phyloP scores from a whole-genome alignment of 106 monocot genomes.

The Triglochin maritima region DNA sequence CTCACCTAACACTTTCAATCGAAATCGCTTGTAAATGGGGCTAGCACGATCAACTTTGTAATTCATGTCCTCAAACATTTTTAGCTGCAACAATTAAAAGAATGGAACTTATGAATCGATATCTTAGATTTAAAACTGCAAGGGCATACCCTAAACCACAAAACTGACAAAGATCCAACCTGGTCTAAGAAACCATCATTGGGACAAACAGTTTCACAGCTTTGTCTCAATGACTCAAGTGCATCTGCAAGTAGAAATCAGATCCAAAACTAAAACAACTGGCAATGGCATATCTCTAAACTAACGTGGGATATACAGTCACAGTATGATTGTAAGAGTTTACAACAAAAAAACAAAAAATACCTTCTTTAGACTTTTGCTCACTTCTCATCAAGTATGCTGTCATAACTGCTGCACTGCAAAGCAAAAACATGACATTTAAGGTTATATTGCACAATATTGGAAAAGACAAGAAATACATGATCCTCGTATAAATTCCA shows the following conservation, averaged over 20 bases:
- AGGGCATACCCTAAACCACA: background rate
- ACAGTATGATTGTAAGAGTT: background rate
- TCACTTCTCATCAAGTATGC: constrained; percentile 97
- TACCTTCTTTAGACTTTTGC: constrained; percentile 78
- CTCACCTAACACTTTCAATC: constrained; percentile 79
- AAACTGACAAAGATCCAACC: constrained; percentile 20
- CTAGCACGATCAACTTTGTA: constrained; percentile 71
- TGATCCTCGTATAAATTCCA: background rate
- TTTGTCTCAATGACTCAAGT: constrained; percentile 56
- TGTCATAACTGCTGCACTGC: constrained; percentile 84
- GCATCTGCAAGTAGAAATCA: constrained; percentile 44
- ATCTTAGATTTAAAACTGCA: background rate
- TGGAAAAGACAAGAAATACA: background rate
- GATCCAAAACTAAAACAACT: background rate
- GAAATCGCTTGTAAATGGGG: constrained; percentile 81
- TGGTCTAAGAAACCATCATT: constrained; percentile 99
- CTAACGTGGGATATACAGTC: no score
- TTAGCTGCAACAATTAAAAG: constrained; percentile 48
- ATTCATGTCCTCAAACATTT: constrained; percentile 89
- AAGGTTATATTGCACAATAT: background rate
- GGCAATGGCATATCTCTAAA: no score
- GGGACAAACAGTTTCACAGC: constrained; percentile 53
- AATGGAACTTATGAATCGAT: background rate
- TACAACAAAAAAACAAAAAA: background rate
- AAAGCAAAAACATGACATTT: constrained; percentile 12